These are phyloP conservation scores for Erodium trifolium DNA, from an alignment of 441 rosid species.

Conservation along the genomic window DNA sequence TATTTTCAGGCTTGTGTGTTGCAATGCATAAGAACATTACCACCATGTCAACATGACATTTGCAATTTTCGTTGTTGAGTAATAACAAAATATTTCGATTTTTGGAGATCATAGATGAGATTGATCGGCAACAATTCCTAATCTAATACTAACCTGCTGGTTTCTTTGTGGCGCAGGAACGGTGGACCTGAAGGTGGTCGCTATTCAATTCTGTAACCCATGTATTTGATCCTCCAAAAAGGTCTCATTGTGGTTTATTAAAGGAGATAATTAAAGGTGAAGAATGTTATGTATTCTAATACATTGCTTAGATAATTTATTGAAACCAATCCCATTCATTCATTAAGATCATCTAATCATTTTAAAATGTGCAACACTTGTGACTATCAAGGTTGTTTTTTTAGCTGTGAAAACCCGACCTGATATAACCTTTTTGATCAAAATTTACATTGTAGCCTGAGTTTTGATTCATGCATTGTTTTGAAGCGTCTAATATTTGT, in stretches of 20 bases:
- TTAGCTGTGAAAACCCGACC: too few species aligned
- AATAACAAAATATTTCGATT: too few species aligned
- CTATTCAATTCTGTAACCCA: conserved; percentile 13
- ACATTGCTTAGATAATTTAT: neutral
- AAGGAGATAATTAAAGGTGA: conserved; percentile 42
- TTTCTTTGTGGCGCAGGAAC: neutral
- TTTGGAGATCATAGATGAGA: neutral
- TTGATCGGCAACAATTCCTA: neutral
- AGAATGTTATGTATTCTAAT: neutral
- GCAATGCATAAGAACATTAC: too few species aligned
- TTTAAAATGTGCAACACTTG: too few species aligned
- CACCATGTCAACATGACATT: too few species aligned
- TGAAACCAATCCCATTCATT: neutral
- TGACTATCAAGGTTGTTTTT: too few species aligned
- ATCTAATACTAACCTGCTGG: neutral
- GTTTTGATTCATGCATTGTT: neutral
- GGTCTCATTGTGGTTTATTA: conserved; percentile 49
- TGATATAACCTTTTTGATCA: neutral
- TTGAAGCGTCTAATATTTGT: conserved; percentile 13
- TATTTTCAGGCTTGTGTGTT: too few species aligned
- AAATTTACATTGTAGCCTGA: neutral
- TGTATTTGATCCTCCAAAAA: conserved; percentile 32
- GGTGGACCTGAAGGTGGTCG: neutral
- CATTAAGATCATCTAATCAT: neutral
- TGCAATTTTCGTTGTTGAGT: too few species aligned